Evolutionary conservation across 768 basidiomycete genomes (phyloP).

Genomic region (Boletus sp.): DNA sequence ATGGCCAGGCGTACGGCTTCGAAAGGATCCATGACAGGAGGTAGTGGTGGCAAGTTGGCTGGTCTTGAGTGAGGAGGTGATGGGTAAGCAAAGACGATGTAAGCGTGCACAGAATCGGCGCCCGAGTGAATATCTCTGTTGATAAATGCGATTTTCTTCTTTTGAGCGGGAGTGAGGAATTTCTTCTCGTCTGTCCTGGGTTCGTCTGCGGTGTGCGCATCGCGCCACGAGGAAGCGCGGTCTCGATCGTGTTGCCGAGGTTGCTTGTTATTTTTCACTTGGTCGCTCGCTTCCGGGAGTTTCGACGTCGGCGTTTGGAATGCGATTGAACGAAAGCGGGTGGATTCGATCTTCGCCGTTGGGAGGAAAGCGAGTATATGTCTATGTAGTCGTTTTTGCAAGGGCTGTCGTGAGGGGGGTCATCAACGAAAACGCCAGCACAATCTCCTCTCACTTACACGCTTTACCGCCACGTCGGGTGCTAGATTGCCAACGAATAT

Average conservation of each 20-base stretch:
- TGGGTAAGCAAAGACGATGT: constrained; percentile 85
- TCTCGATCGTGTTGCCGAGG: constrained; percentile 51
- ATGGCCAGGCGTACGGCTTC: constrained; percentile 63
- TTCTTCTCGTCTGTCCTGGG: constrained; percentile 52
- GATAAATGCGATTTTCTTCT: constrained; percentile 93
- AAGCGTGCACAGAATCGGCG: constrained; percentile 77
- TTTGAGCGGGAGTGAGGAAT: constrained; percentile 77
- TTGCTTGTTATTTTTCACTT: constrained; percentile 29
- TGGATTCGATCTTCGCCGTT: constrained; percentile 81
- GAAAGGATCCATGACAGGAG: constrained; percentile 58
- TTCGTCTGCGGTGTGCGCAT: constrained; percentile 41
- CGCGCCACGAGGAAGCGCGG: constrained; percentile 58
- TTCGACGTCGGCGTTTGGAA: constrained; percentile 80
- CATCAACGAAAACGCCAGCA: neutral
- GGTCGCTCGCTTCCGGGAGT: constrained; percentile 41
- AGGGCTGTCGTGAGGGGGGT: constrained; percentile 44
- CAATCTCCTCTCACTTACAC: constrained; percentile 44
- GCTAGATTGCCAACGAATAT: constrained; percentile 91
- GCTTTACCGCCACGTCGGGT: constrained; percentile 69
- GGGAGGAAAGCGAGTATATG: constrained; percentile 74
- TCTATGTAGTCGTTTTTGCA: constrained; percentile 70
- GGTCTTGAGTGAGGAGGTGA: constrained; percentile 40
- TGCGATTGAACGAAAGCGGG: constrained; percentile 90
- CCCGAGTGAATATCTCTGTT: constrained; percentile 84
- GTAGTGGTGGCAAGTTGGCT: constrained; percentile 49